Conservation (phyloP, 352 stramenopile genomes). For the Phytopythium ostracodes region DNA sequence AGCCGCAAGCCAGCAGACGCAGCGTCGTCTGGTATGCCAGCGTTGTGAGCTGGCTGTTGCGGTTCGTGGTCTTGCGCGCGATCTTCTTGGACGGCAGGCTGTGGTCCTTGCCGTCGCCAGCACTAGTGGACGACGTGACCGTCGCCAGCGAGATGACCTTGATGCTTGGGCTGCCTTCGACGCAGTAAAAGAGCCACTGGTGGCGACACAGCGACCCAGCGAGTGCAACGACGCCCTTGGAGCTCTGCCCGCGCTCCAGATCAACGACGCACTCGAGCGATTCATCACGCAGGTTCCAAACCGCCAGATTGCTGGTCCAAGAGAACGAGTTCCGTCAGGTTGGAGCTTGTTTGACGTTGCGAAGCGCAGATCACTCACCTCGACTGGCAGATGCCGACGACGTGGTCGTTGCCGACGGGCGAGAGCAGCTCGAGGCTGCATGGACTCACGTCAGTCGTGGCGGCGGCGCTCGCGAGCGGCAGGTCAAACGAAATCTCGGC, state of each 20-base stretch:
- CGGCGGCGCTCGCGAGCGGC: conserved; percentile 18
- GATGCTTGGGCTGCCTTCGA: conserved; percentile 74
- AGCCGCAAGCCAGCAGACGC: conserved; percentile 53
- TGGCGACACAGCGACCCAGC: conserved; percentile 51
- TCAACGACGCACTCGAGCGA: conserved; percentile 60
- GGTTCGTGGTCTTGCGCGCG: conserved; percentile 56
- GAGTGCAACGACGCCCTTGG: conserved; percentile 48
- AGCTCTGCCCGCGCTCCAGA: conserved; percentile 45
- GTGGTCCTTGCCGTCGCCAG: conserved; percentile 27
- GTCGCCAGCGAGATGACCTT: conserved; percentile 18
- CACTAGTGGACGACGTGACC: conserved; percentile 9
- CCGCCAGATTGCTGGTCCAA: conserved; percentile 31
- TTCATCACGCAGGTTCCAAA: conserved; percentile 65
- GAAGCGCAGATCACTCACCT: conserved; percentile 9
- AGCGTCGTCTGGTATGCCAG: conserved; percentile 53
- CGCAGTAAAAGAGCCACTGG: conserved; percentile 66
- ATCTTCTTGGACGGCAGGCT: conserved; percentile 56
- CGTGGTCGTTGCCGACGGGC: conserved; percentile 34
- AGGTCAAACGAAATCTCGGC: conserved; percentile 69
- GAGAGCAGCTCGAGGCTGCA: conserved; percentile 43
- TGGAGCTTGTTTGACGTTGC: not conserved
- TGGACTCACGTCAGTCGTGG: not conserved
- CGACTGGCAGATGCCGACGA: conserved; percentile 56
- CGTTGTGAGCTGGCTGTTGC: conserved; percentile 42
- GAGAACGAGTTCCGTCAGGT: not conserved